A percentile compares a stretch with the other conserved stretches of the same genome.
phyloP scores from a whole-genome alignment of 352 stramenopile genomes.

The Pythium myriotylum region DNA sequence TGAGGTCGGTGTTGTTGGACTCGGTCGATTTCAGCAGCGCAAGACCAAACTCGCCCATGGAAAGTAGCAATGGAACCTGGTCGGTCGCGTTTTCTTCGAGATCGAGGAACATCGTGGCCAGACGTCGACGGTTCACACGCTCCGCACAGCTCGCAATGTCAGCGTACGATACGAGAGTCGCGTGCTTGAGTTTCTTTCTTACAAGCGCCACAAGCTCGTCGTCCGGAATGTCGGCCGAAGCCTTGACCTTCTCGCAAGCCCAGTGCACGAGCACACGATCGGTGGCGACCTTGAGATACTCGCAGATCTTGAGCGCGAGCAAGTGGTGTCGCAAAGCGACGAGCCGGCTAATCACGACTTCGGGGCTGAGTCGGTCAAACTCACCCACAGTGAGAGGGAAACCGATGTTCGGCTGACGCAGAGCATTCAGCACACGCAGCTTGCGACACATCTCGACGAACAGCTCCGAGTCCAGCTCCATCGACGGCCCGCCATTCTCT shows the following conservation, averaged over 20 bases:
- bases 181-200: slow-evolving; percentile 83
- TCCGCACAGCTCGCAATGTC: slow-evolving; percentile 85
- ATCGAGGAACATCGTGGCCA: slow-evolving; percentile 91
- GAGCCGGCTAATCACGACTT: slow-evolving; percentile 87
- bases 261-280: slow-evolving; percentile 90
- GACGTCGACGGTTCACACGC: slow-evolving; percentile 72
- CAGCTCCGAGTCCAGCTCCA: slow-evolving; percentile 69
- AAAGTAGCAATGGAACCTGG: slow-evolving; percentile 88
- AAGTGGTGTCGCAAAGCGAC: slow-evolving; percentile 87
- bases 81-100: slow-evolving; percentile 87
- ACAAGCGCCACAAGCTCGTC: slow-evolving; percentile 84
- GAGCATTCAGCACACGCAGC: slow-evolving; percentile 89
- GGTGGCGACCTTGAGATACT: slow-evolving; percentile 87
- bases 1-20: slow-evolving; percentile 88
- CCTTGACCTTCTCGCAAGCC: slow-evolving; percentile 90
- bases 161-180: slow-evolving; percentile 78
- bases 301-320: slow-evolving; percentile 90
- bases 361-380: slow-evolving; percentile 81
- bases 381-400: slow-evolving; percentile 83
- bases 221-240: slow-evolving; percentile 54
- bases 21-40: slow-evolving; percentile 88
- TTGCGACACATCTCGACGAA: slow-evolving; percentile 91
- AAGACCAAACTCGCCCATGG: slow-evolving; percentile 91
- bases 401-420: slow-evolving; percentile 75
- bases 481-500: slow-evolving; percentile 22